A percentile compares a stretch with the other conserved stretches of the same genome.
phyloP scores from a whole-genome alignment of 2,329 filamentous ascomycete species.

The Penicillium brevicompactum region DNA sequence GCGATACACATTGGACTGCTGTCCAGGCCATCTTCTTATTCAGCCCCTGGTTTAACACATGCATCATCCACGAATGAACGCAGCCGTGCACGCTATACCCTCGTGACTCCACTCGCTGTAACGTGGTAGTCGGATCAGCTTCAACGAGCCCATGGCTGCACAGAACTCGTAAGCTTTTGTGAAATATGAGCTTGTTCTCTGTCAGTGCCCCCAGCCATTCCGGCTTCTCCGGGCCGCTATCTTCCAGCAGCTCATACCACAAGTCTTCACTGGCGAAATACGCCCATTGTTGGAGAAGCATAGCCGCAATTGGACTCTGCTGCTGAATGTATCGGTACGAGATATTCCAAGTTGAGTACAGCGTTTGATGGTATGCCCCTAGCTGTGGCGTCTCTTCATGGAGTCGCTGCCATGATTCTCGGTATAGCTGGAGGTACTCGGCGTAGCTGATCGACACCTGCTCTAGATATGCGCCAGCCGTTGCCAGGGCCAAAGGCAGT shows the following conservation, averaged over 20 bases:
- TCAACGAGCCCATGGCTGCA: constrained; percentile 1
- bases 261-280: constrained; percentile 8
- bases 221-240: background rate
- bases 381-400: background rate
- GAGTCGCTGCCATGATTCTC: constrained; percentile 4
- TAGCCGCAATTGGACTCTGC: constrained; percentile 1
- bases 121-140: constrained; percentile 1
- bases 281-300: constrained; percentile 4
- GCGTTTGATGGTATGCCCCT: background rate
- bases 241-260: constrained; percentile 7
- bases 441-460: background rate
- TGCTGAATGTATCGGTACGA: constrained; percentile 1
- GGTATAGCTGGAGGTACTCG: constrained; percentile 3
- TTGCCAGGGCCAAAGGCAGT: constrained; percentile 9
- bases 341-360: constrained; percentile 8
- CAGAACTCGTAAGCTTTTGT: background rate
- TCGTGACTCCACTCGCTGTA: background rate
- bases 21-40: background rate
- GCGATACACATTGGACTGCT: background rate
- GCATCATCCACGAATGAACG: constrained; percentile 10
- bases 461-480: constrained; percentile 8
- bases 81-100: constrained; percentile 10
- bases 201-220: background rate
- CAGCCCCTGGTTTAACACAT: constrained; percentile 3
- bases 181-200: background rate